These are phyloP conservation scores for Magnaporthiopsis incrustans DNA, from an alignment of 2,329 filamentous ascomycete genomes.

Conservation along the genomic window DNA sequence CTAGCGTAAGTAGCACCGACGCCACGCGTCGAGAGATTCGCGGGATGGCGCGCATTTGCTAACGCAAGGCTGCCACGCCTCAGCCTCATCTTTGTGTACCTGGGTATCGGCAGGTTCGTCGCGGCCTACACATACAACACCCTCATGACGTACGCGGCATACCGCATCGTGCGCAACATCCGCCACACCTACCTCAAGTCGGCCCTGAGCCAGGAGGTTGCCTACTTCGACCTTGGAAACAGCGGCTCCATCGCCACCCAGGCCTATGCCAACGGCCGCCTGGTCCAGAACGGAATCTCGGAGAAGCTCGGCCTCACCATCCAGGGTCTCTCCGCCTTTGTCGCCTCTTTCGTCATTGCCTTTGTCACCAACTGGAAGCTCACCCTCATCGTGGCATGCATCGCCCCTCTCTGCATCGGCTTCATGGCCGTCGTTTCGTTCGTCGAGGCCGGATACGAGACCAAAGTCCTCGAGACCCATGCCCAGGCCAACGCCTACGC, in stretches of 20 bases:
- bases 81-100: conserved; percentile 44
- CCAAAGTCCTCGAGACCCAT: conserved; percentile 16
- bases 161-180: conserved; percentile 13
- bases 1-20: conserved; percentile 10
- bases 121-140: conserved; percentile 33
- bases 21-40: not conserved
- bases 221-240: conserved; percentile 41
- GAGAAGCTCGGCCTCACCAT: conserved; percentile 27
- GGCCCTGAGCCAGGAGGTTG: conserved; percentile 43
- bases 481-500: conserved; percentile 33
- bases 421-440: conserved; percentile 22
- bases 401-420: conserved; percentile 35
- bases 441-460: conserved; percentile 32
- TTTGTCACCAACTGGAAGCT: conserved; percentile 31
- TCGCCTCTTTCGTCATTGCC: conserved; percentile 26
- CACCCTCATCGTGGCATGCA: conserved; percentile 32
- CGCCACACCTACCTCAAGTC: conserved; percentile 19
- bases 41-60: not conserved
- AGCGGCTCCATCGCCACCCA: conserved; percentile 30
- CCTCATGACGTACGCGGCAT: conserved; percentile 19
- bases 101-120: conserved; percentile 42
- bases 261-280: conserved; percentile 31
- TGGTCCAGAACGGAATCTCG: conserved; percentile 26
- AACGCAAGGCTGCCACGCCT: conserved; percentile 15
- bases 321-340: conserved; percentile 24